Evolutionary conservation across 129 eudicot genomes (phyloP).

Genomic region (Dittrichia graveolens): DNA sequence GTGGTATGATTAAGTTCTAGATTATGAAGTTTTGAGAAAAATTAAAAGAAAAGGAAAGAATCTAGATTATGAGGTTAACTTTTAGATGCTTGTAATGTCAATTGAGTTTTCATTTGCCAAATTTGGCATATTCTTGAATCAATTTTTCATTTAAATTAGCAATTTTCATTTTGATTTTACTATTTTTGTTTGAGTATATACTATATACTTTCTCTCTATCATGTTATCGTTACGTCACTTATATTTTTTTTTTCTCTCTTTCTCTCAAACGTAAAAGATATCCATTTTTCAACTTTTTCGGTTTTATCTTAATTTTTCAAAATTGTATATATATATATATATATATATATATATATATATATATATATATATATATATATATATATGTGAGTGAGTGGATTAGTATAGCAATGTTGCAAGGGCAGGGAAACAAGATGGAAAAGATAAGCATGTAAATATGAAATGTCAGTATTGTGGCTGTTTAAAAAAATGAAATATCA

Average conservation of each 20-base stretch:
- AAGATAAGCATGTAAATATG: too few species aligned
- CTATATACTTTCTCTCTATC: neutral
- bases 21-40: constrained; percentile 43
- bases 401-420: too few species aligned
- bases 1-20: constrained; percentile 32
- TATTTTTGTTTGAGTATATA: neutral
- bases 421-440: too few species aligned
- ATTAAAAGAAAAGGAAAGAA: constrained; percentile 23
- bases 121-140: constrained; percentile 43
- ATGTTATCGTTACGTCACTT: neutral
- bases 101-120: constrained; percentile 36
- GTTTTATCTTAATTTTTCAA: too few species aligned
- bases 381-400: too few species aligned
- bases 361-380: too few species aligned
- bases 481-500: too few species aligned
- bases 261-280: too few species aligned
- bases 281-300: too few species aligned
- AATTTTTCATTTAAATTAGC: constrained; percentile 7
- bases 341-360: too few species aligned
- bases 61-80: constrained; percentile 22
- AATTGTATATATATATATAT: too few species aligned
- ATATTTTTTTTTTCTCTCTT: neutral
- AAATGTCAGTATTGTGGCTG: too few species aligned
- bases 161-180: neutral
- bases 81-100: constrained; percentile 39